Conservation (phyloP, 306 rosid genomes). For the Castanopsis chinensis region DNA sequence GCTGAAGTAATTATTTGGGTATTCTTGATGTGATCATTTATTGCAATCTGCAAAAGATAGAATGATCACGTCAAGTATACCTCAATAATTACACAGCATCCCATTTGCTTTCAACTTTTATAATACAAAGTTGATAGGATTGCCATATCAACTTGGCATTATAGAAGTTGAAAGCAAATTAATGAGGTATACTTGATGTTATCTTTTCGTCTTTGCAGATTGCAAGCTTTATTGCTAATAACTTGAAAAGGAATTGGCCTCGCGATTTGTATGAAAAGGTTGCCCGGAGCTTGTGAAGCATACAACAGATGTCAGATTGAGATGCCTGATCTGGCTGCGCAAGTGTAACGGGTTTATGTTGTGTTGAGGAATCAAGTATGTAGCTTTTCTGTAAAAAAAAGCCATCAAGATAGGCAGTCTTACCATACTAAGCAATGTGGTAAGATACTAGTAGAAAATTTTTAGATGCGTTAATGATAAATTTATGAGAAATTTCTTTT, state of each 20-base stretch:
- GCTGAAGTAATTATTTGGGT: too few relatives aligned
- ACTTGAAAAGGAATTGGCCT: conserved; percentile 86
- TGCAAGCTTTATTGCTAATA: conserved; percentile 85
- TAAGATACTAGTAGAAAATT: not conserved
- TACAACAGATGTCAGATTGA: not conserved
- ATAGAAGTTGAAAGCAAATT: too few relatives aligned
- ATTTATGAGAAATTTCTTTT: not conserved
- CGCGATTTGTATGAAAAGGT: conserved; percentile 88
- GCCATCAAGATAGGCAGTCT: not conserved
- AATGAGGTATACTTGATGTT: not conserved
- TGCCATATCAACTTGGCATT: too few relatives aligned
- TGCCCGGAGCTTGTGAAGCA: conserved; percentile 76
- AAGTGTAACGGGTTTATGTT: not conserved
- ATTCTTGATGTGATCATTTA: too few relatives aligned
- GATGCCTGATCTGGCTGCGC: not conserved
- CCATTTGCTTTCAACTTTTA: too few relatives aligned
- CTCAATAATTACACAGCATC: too few relatives aligned
- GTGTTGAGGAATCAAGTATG: not conserved
- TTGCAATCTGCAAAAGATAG: too few relatives aligned
- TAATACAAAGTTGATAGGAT: too few relatives aligned
- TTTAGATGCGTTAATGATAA: not conserved
- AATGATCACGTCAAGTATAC: too few relatives aligned
- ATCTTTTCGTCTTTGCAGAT: conserved; percentile 56
- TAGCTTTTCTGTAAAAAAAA: not conserved
- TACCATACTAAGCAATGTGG: not conserved